Conservation (phyloP, 352 stramenopile genomes). For the Globisporangium abappressorium region DNA sequence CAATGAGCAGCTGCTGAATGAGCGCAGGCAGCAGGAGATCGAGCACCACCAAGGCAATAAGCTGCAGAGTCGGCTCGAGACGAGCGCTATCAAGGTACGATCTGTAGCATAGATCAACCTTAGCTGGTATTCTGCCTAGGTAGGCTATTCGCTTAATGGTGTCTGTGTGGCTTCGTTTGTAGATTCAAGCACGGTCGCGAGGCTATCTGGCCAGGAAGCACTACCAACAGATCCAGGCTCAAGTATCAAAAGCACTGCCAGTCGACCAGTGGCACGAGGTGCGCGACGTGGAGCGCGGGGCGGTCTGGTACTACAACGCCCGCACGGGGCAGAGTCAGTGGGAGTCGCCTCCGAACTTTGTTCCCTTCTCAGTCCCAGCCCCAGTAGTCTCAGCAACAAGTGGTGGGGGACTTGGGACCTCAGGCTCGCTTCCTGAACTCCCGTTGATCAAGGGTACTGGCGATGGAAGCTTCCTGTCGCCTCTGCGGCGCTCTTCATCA, state of each 20-base stretch:
- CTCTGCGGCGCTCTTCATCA: conserved; percentile 14
- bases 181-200: conserved; percentile 68
- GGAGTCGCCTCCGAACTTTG: conserved; percentile 43
- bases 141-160: not conserved
- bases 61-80: conserved; percentile 42
- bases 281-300: conserved; percentile 57
- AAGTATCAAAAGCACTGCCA: not conserved
- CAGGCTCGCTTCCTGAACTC: conserved; percentile 25
- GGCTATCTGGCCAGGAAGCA: conserved; percentile 49
- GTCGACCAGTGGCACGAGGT: conserved; percentile 64
- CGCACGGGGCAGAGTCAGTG: conserved; percentile 71
- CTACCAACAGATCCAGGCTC: conserved; percentile 12
- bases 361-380: not conserved
- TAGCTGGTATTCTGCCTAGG: not conserved
- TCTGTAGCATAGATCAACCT: not conserved
- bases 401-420: not conserved
- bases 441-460: conserved; percentile 17
- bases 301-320: conserved; percentile 84
- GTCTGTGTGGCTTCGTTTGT: not conserved
- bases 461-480: conserved; percentile 8
- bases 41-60: conserved; percentile 18
- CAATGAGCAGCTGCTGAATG: conserved; percentile 16
- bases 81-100: conserved; percentile 39
- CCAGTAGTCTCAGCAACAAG: not conserved
- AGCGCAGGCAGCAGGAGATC: conserved; percentile 21